These are phyloP conservation scores for Alternaria sp. DNA, from an alignment of 2,329 filamentous ascomycete species.

Conservation along the genomic window DNA sequence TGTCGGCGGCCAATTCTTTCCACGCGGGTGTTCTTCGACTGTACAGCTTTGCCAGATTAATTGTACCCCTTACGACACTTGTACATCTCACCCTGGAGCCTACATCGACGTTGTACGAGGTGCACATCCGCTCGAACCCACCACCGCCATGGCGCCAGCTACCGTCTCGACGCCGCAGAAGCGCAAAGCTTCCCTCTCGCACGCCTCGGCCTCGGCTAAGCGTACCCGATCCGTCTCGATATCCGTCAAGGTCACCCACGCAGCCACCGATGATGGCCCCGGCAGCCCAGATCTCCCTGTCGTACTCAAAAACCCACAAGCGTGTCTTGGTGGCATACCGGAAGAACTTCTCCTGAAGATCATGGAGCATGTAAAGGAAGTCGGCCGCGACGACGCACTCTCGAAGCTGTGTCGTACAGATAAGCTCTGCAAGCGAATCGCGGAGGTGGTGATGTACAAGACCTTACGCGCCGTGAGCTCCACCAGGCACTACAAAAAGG, in stretches of 20 bases:
- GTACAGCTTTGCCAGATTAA: neutral
- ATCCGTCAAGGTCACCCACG: neutral
- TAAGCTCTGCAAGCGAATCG: constrained; percentile 8
- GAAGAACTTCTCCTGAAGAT: constrained; percentile 13
- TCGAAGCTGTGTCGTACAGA: constrained; percentile 3
- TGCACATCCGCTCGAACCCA: neutral
- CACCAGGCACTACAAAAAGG: neutral
- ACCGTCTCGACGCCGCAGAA: neutral
- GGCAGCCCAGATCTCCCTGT: neutral
- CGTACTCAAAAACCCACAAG: neutral
- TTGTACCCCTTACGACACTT: neutral
- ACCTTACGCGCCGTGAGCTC: neutral
- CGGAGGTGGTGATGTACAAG: constrained; percentile 2
- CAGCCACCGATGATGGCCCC: accelerated
- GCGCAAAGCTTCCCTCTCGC: constrained; percentile 7
- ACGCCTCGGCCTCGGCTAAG: neutral
- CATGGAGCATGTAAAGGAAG: neutral
- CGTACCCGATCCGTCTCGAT: neutral
- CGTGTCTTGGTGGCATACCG: constrained; percentile 4
- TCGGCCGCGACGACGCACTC: neutral
- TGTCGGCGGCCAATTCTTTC: neutral
- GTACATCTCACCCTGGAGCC: neutral
- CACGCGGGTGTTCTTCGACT: neutral
- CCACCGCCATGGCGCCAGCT: neutral
- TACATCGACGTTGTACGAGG: neutral